Evolutionary conservation across 2,329 filamentous ascomycete species (phyloP), one percentile per base, ranked within the genome.

Genomic region (Apiospora koreana): DNA sequence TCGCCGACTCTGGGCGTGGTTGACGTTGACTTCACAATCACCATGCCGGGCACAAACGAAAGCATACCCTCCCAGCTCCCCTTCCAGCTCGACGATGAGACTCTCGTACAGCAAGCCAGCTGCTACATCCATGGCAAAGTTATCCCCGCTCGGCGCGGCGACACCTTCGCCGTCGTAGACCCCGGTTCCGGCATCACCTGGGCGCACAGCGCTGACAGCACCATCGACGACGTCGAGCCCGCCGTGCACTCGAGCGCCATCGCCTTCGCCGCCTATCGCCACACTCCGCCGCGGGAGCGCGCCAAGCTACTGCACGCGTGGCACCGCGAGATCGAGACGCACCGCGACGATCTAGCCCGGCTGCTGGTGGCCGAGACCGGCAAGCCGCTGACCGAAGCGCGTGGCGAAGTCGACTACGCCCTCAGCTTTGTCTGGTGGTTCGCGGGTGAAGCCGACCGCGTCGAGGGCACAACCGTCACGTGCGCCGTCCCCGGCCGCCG

Each of bases 401-500:
- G 82, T 6, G 86, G 82, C 6, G 88, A 90, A 74, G 78, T 90
- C 50, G 86, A 88, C 75, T 89, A 89, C 71, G 86, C 85, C 1
- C 76, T 83, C 0, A 81, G 82, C 0, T 89, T 89, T 74, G 82
- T 84, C 1, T 86, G 86, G 80, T 90, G 87, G 87, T 90, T 90
- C 72, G 80, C 85, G 0, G 83, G 84, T 14, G 85, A 87, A 73
- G 84, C 85, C 4, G 84, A 85, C 71, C 78, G 79, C 67, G 75
- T 85, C 35, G 91, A 76, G 83, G 92, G 92, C 21, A 86, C 86
- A 0, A 85, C 91, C 5, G 86, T 88, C 64, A 83, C 85, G 0
- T 86, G 90, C 0, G 83, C 91, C 0, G 81, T 88, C 0, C 88
- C 92, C 0, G 88, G 89, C 42, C 84, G 92, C 7, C 85, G 92